Base-by-base conservation (phyloP, 2,329 filamentous ascomycete species). In the Pestalotiopsis sp. region DNA sequence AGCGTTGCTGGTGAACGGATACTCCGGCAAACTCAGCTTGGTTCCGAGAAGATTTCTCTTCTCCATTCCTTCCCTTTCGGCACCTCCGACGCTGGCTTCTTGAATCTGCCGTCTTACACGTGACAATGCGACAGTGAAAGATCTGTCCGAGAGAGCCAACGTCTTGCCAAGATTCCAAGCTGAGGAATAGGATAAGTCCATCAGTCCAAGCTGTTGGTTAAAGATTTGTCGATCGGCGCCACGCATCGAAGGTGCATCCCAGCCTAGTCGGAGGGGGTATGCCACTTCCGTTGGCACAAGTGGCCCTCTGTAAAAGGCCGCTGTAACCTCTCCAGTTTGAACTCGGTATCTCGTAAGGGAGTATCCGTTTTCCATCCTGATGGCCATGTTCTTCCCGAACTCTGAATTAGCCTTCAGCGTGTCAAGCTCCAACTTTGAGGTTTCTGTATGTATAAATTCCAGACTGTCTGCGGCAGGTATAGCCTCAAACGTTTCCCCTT, bases 81-180 rank as follows among this genome's bases (percentile, higher is more conserved):
- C 23, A 38, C 12, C 58, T 2, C 70, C 57, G 27, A 68, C 71
- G 0, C 71, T 65, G 1, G 41, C 31, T 12, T 61, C 45, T 9
- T 73, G 69, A 38, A 78, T 74, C 2, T 27, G 14, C 0, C 45
- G 73, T 17, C 78, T 72, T 23, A 79, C 61, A 25, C 74, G 68
- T 4, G 63, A 63, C 38, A 75, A 41, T 1, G 72, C 69, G 2
- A 69, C 52, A 0, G 65, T 65, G 64, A 74, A 78, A 2, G 23
- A 66, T 45, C 77, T 41, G 65, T 77, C 80, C 0, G 76, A 77
- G 0, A 84, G 69, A 0, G 81, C 84, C 41, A 84, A 63, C 3
- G 75, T 76, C 25, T 77, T 78, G 0, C 84, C 84, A 0, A 84
- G 67, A 36, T 82, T 72, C 84, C 83, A 86, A 0, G 84, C 84